Evolutionary conservation across 164 flowering plant genomes (phyloP).

Genomic region (Stephania yunnanensis): DNA sequence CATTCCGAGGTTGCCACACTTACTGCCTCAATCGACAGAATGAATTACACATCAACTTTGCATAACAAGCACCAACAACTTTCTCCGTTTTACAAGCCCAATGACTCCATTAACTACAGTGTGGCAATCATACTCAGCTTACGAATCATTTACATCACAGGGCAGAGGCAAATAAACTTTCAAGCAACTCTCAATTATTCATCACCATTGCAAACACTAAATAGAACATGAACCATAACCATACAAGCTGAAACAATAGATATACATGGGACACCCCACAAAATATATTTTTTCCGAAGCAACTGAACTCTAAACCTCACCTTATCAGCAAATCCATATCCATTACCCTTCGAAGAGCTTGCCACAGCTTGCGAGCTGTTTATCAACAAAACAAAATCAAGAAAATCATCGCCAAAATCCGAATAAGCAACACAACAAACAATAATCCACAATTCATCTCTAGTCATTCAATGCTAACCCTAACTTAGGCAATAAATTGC

Average conservation of each 20-base stretch:
- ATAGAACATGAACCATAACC: neutral
- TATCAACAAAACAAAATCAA: slow-evolving; percentile 1
- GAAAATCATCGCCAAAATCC: neutral
- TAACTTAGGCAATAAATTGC: neutral
- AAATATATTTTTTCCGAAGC: neutral
- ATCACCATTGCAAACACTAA: neutral
- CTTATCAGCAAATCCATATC: slow-evolving; percentile 99
- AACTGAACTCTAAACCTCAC: slow-evolving; percentile 28
- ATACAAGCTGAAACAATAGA: neutral
- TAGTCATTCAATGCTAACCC: neutral
- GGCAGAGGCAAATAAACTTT: neutral
- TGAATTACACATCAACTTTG: neutral
- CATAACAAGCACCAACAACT: too few species aligned
- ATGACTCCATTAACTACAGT: neutral
- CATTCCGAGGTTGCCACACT: neutral
- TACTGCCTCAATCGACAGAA: neutral
- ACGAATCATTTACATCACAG: neutral
- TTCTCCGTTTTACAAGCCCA: neutral
- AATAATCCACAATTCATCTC: neutral
- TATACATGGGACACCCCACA: neutral
- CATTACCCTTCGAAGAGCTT: slow-evolving; percentile 62
- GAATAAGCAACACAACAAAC: neutral
- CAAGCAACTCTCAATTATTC: neutral
- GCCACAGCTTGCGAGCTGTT: slow-evolving; percentile 50
- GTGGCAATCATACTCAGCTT: neutral